Base-by-base conservation (phyloP, 495 filamentous ascomycete species). In the Tuber melanosporum region DNA sequence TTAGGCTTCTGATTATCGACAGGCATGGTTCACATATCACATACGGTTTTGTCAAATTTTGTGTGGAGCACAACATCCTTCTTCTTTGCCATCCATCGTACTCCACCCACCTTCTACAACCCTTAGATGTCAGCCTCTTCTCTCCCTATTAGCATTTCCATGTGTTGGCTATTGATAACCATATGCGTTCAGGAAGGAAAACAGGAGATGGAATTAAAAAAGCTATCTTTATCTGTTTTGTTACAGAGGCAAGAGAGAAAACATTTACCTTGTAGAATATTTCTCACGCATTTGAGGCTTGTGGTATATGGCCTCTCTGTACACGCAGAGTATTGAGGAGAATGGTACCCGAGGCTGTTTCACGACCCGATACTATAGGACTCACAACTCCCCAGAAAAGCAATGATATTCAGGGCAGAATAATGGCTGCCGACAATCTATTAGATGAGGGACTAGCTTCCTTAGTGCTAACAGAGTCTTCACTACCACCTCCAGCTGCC, bases 71-170 rank as follows among this genome's bases (percentile, higher is more conserved):
- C n/a, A n/a, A n/a, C n/a, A n/a, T n/a, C n/a, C 3, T 82, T 14
- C 43, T 75, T 20, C 47, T 83, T 12, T 83, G 71, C 70, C 80
- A 83, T 72, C 81, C 85, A 71, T 75, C 74, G 70, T 74, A 85
- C 79, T 78, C 80, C 73, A 49, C 49, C 26, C 76, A 71, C 41
- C 72, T 74, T 52, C 36, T 72, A 41, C 74, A 76, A 41, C 44
- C 70, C 8, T 44, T 76, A n/a, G 45, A 76, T 42, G 26, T 76
- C 66, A 70, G 70, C 2, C 45, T 74, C 7, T 74, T 74, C 36
- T 73, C 72, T 12, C 72, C 26, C 0, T 73, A 57, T 15, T 43
- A 74, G 44, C 45, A 47, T 42, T 71, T 74, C 57, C 71, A 75
- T 46, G 42, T 57, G 0, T 41, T 43, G 3, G 52, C 62, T 8